Base-by-base conservation (phyloP, 495 filamentous ascomycete species). In the Evernia prunastri region DNA sequence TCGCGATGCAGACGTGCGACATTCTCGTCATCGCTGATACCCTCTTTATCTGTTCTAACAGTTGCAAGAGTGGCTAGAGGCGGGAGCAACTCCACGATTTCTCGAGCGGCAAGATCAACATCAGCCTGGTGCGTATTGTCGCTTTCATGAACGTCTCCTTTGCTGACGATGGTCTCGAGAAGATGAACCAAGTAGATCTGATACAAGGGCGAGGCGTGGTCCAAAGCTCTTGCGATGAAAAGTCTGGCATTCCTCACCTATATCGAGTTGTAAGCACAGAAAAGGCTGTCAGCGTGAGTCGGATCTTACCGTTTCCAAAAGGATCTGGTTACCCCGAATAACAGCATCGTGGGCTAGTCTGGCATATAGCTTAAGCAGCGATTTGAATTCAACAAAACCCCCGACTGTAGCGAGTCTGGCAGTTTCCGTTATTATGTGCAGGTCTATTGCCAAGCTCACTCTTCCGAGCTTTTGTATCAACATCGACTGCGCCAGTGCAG, bases 401-500 rank as follows among this genome's bases (percentile, higher is more conserved):
- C 88, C 90, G 69, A 79, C 86, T 13, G 90, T 73, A 29, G 90
- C 89, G n/a, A 98, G 75, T 8, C 80, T 73, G 39, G 92, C 91
- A 31, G 90, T 84, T 43, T 95, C 92, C 27, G 81, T 85, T 54
- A 97, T 86, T 56, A 97, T 93, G 60, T 85, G 86, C 17, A 87
- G 82, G 77, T 97, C 92, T 11, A 96, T 86, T 2, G 81, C 73
- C 63, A 81, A 76, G 70, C 82, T 92, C 43, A 96, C 80, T 70
- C 92, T 93, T 12, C 87, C 86, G 66, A 97, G 84, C 72, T 97
- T 95, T 69, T 97, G 94, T 11, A 96, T 76, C 23, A 98, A 82
- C 89, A 97, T 97, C 7, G 91, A 93, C 69, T 96, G 89, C n/a
- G 91, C 91, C 60, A 98, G 80, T 17, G 93, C 95, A 29, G 87